Evolutionary conservation across 139 green algal species (phyloP).

Genomic region (Haematococcus sp.): DNA sequence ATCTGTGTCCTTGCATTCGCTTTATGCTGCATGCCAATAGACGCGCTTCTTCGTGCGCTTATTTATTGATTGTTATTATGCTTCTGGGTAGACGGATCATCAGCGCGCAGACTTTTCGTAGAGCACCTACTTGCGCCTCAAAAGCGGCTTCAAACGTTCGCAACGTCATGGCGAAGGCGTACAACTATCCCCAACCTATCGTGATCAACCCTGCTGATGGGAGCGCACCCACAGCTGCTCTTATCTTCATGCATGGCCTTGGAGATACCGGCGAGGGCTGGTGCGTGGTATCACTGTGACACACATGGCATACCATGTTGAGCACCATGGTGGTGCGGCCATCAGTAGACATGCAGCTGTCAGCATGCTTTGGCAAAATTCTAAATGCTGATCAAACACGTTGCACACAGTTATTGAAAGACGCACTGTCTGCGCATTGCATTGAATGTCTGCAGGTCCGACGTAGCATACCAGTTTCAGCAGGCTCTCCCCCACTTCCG

Average conservation of each 20-base stretch:
- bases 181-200: slow-evolving; percentile 13
- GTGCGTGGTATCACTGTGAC: background rate
- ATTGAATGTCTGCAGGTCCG: background rate
- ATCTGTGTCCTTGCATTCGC: too few species aligned
- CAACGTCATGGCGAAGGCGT: background rate
- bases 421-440: background rate
- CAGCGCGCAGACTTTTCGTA: background rate
- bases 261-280: slow-evolving; percentile 65
- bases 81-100: slow-evolving; percentile 5
- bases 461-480: slow-evolving; percentile 29
- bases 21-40: background rate
- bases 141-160: background rate
- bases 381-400: background rate
- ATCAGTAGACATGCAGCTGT: background rate
- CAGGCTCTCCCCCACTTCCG: slow-evolving; percentile 30
- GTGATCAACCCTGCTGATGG: slow-evolving; percentile 5
- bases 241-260: slow-evolving; percentile 62
- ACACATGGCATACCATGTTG: background rate
- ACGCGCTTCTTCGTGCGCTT: background rate
- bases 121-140: background rate
- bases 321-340: background rate
- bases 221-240: slow-evolving; percentile 20
- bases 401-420: background rate
- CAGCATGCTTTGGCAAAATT: background rate
- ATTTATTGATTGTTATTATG: background rate